Evolutionary conservation across 2,329 filamentous ascomycete species (phyloP).

Genomic region (Apiospora marii): DNA sequence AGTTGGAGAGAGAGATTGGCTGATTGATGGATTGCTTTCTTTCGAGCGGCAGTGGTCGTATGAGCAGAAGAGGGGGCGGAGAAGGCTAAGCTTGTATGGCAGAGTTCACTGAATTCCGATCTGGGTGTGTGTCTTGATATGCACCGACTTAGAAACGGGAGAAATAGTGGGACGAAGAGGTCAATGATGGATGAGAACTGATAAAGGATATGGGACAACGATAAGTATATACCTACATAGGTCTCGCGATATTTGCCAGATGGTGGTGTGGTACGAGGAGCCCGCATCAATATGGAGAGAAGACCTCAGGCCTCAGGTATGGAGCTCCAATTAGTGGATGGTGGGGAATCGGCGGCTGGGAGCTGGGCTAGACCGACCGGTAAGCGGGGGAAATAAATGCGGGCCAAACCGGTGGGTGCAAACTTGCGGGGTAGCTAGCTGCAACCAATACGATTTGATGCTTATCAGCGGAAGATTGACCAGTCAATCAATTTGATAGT

Average conservation of each 20-base stretch:
- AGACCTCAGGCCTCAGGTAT: constrained; percentile 1
- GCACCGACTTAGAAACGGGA: neutral
- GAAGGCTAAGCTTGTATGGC: neutral
- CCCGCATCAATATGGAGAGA: neutral
- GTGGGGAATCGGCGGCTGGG: constrained; percentile 14
- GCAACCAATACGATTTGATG: neutral
- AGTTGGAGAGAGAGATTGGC: neutral
- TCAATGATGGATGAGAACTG: neutral
- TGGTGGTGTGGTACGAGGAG: constrained; percentile 1
- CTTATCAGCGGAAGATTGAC: constrained; percentile 1
- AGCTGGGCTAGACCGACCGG: constrained; percentile 15
- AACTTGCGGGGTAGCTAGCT: constrained; percentile 10
- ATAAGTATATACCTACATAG: neutral
- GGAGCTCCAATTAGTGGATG: neutral
- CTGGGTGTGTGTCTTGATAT: neutral
- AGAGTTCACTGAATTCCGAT: neutral
- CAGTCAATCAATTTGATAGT: neutral
- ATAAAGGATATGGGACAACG: neutral
- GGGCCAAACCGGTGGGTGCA: neutral
- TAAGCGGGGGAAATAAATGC: neutral
- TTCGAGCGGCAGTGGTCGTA: neutral
- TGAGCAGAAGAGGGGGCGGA: neutral
- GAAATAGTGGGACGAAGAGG: neutral
- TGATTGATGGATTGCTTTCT: neutral
- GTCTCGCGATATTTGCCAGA: neutral